These are phyloP conservation scores for Penicillium sp. DNA, from an alignment of 2,329 filamentous ascomycete species.

Conservation along the genomic window DNA sequence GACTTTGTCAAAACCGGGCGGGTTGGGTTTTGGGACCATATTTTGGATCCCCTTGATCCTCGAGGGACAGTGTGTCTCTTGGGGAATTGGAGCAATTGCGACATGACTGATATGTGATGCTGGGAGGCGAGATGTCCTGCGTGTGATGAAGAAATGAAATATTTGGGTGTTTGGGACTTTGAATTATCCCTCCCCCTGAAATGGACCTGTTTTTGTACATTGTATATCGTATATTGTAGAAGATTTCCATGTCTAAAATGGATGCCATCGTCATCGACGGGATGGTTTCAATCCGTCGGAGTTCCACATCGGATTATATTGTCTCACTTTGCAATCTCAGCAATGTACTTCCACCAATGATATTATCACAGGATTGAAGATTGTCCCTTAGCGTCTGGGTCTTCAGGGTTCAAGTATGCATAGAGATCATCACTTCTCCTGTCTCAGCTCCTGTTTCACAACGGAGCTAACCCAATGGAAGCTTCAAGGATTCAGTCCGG, in stretches of 20 bases:
- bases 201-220: neutral
- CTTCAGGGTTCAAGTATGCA: neutral
- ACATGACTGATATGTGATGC: constrained; percentile 15
- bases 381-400: neutral
- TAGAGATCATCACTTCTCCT: neutral
- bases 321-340: neutral
- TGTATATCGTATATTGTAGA: neutral
- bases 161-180: constrained; percentile 3
- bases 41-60: neutral
- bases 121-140: constrained; percentile 8
- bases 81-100: constrained; percentile 7
- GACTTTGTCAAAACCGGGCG: constrained; percentile 6
- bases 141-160: constrained; percentile 18
- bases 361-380: neutral
- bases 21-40: constrained; percentile 4
- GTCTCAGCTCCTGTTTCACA: constrained; percentile 7
- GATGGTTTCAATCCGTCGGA: neutral
- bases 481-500: neutral
- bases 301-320: neutral
- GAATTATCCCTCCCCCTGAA: neutral
- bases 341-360: constrained; percentile 2
- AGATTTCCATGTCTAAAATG: neutral
- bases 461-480: constrained; percentile 3
- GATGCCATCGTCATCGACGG: neutral
- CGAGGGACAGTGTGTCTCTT: constrained; percentile 1